Conservation (phyloP, 345 rosid genomes). For the Aurinia saxatilis region DNA sequence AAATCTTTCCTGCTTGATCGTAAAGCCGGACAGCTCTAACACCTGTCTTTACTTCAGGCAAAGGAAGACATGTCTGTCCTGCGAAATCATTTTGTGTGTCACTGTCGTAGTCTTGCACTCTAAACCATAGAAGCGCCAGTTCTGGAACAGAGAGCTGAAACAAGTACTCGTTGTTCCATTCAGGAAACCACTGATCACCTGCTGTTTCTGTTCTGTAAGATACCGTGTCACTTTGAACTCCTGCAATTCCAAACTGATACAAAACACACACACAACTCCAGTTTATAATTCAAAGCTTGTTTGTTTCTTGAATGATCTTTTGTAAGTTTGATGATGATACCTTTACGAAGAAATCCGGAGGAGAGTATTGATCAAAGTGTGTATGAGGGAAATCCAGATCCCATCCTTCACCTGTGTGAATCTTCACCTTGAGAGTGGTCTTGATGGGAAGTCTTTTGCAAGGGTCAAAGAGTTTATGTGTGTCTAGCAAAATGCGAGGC, state of each 20-base stretch:
- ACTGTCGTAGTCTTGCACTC: constrained; percentile 58
- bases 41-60: constrained; percentile 51
- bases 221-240: constrained; percentile 56
- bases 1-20: constrained; percentile 43
- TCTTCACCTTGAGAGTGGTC: constrained; percentile 59
- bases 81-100: constrained; percentile 76
- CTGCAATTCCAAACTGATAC: constrained; percentile 52
- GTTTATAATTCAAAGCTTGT: too few relatives aligned
- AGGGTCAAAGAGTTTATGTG: constrained; percentile 44
- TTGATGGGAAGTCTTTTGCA: constrained; percentile 25
- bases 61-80: constrained; percentile 80
- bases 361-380: constrained; percentile 69
- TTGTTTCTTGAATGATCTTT: not conserved
- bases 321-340: constrained; percentile 26
- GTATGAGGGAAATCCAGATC: constrained; percentile 56
- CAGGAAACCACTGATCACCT: constrained; percentile 69
- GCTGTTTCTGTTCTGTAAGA: constrained; percentile 56
- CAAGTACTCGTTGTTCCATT: constrained; percentile 64
- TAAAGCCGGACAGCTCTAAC: constrained; percentile 62
- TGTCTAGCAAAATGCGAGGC: constrained; percentile 48
- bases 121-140: constrained; percentile 64
- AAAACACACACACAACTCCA: not conserved
- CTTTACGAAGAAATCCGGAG: constrained; percentile 72
- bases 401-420: constrained; percentile 84
- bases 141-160: constrained; percentile 78